Conservation (phyloP, 2,329 filamentous ascomycete genomes). For the Penicillium rolfsii region DNA sequence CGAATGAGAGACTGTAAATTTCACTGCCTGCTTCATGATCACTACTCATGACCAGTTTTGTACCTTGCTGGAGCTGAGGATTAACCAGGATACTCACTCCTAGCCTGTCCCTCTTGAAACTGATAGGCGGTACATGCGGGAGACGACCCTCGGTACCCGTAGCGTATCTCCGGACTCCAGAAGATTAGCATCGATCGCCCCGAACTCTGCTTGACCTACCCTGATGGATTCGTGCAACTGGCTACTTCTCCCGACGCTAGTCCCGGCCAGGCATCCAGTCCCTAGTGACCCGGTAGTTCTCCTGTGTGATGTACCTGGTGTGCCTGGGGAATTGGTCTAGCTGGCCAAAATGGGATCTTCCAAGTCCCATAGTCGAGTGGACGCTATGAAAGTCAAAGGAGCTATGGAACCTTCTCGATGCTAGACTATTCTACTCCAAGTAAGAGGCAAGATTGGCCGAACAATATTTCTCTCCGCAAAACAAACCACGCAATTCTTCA, state of each 20-base stretch:
- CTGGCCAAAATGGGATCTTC: neutral
- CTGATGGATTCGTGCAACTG: slow-evolving; percentile 7
- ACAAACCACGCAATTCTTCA: neutral
- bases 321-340: slow-evolving; percentile 1
- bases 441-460: neutral
- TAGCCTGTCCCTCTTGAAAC: neutral
- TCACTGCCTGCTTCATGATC: neutral
- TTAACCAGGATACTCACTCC: neutral
- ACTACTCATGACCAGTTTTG: neutral
- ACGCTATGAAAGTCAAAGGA: slow-evolving; percentile 5
- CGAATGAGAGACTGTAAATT: neutral
- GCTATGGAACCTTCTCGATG: slow-evolving; percentile 25
- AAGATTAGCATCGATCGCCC: slow-evolving; percentile 9
- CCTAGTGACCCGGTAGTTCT: slow-evolving; percentile 1
- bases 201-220: slow-evolving; percentile 1
- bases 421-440: neutral
- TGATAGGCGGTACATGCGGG: slow-evolving; percentile 6
- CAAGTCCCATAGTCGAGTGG: slow-evolving; percentile 3
- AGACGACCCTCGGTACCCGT: slow-evolving; percentile 15
- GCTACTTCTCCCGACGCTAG: slow-evolving; percentile 17
- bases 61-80: neutral
- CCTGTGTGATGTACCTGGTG: neutral
- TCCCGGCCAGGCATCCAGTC: slow-evolving; percentile 13
- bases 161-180: slow-evolving; percentile 16
- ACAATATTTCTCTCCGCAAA: neutral